Evolutionary conservation across 1,139 yeast species (phyloP).

Genomic region (Scheffersomyces segobiensis): DNA sequence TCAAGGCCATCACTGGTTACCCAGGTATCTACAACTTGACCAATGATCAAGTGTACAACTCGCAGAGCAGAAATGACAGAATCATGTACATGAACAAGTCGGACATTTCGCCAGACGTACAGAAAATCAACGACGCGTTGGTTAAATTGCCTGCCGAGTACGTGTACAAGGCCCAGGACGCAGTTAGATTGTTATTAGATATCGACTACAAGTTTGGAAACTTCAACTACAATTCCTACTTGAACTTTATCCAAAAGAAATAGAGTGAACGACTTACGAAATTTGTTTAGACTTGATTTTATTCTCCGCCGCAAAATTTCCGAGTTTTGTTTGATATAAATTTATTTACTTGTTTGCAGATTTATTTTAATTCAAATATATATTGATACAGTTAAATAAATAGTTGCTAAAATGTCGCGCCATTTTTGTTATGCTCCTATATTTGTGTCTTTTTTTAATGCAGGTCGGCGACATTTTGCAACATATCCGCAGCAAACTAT

Average conservation of each 20-base stretch:
- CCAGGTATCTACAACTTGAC: conserved; percentile 51
- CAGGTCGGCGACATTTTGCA: neutral
- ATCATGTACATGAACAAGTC: conserved; percentile 38
- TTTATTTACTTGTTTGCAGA: neutral
- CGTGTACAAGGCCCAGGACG: conserved; percentile 61
- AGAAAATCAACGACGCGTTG: conserved; percentile 34
- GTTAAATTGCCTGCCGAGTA: conserved; percentile 49
- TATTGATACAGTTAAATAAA: neutral
- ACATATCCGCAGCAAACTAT: neutral
- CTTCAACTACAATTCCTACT: conserved; percentile 54
- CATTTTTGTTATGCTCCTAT: neutral
- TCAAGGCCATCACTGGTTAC: conserved; percentile 47
- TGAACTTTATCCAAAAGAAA: conserved; percentile 43
- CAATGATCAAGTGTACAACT: conserved; percentile 46
- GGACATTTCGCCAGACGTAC: conserved; percentile 8
- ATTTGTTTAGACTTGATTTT: neutral
- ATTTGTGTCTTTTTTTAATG: neutral
- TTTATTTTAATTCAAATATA: neutral
- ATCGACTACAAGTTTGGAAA: conserved; percentile 62
- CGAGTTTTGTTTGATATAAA: neutral
- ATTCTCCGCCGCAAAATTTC: neutral
- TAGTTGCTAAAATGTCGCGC: neutral
- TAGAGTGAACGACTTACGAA: conserved; percentile 1
- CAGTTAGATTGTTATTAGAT: conserved; percentile 61
- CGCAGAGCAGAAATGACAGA: conserved; percentile 36